Conservation (phyloP, 2,329 filamentous ascomycete species). For the Karstenula rhodostoma region DNA sequence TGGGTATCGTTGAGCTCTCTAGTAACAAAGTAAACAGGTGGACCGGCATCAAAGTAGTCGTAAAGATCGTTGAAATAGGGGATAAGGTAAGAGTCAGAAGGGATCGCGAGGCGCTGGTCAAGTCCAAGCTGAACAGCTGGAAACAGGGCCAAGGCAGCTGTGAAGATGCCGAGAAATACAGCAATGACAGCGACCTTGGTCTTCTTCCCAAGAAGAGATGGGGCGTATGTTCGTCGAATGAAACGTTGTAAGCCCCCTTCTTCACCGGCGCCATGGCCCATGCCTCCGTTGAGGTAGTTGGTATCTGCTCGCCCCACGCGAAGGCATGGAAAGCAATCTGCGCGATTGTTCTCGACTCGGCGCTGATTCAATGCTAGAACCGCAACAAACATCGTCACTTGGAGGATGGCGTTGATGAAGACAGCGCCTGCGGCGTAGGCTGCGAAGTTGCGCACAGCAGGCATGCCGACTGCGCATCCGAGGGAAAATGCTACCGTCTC, state of each 20-base stretch:
- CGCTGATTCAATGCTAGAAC: conserved; percentile 90
- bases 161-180: conserved; percentile 86
- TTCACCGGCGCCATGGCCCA: conserved; percentile 77
- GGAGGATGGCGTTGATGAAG: conserved; percentile 94
- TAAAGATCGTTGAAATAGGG: conserved; percentile 97
- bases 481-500: conserved; percentile 94
- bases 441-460: conserved; percentile 96
- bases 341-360: conserved; percentile 85
- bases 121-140: conserved; percentile 86
- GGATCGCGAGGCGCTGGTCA: conserved; percentile 93
- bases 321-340: conserved; percentile 91
- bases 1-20: conserved; percentile 80
- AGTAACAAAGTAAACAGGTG: conserved; percentile 96
- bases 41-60: conserved; percentile 87
- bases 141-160: conserved; percentile 82
- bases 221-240: conserved; percentile 90
- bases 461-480: conserved; percentile 95
- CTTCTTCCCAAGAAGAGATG: conserved; percentile 79
- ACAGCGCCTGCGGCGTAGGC: conserved; percentile 96
- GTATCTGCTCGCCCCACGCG: conserved; percentile 77
- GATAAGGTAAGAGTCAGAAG: conserved; percentile 92
- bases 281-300: conserved; percentile 69
- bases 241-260: conserved; percentile 86
- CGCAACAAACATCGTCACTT: conserved; percentile 96
- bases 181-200: conserved; percentile 79